Base-by-base conservation (phyloP, 495 filamentous ascomycete species). In the Thozetella sp. region DNA sequence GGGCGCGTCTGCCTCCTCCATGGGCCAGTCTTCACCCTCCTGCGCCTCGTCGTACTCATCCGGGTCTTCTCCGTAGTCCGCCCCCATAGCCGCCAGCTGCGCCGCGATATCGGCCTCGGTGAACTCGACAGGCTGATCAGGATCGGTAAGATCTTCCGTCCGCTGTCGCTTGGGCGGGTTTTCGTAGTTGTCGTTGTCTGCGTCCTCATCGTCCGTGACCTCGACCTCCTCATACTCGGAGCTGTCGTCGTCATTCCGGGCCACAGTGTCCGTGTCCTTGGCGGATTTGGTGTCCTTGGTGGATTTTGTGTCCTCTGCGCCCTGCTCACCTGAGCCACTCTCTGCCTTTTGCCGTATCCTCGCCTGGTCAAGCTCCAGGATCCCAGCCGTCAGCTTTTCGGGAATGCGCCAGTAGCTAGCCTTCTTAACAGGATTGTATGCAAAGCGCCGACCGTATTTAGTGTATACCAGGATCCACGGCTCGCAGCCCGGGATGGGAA, bases 391-490 rank as follows among this genome's bases (percentile, higher is more conserved):
- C 10, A 99, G 82, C 65, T 96, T 87, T 52, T 88, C 81, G 2
- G 95, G 94, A 58, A 96, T 90, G 63, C 88, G 90, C 95, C 95
- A 99, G 74, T 93, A 91, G 70, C 93, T 97, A 62, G 92, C 86
- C 25, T 93, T 89, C 51, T 90, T 93, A 51, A 85, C 82, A 0
- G 83, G 76, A 64, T 98, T 97, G 73, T 96, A 88, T 2, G 92
- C 93, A 71, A 99, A 99, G 53, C 92, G 80, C 54, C 96, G 83
- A 20, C 91, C 90, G 63, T 92, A 81, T 65, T 91, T 97, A 3
- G 95, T 99, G 66, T 90, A 91, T 25, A 99, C 93, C 2, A 99
- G 79, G 9, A 97, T 71, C 95, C 95, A 99, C n/a, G 93, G 91
- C 51, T 87, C 86, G 68, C 87, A 91, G 25, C 88, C 88, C 2